Conservation (phyloP, 1,284 basidiomycete genomes). For the Lignosus rhinocerotis region DNA sequence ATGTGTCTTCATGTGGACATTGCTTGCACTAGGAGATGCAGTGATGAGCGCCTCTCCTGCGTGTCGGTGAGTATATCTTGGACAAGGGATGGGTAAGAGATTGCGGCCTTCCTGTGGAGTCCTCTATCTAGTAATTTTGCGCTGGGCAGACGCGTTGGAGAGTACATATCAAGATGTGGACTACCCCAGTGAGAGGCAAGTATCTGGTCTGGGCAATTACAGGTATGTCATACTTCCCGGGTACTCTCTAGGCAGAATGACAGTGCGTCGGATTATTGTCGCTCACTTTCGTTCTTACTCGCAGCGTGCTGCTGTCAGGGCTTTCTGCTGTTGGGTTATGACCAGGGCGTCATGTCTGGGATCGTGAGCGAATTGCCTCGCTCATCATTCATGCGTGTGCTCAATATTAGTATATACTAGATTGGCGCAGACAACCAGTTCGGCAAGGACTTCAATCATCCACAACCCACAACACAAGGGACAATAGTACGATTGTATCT, state of each 20-base stretch:
- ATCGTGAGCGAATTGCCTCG: constrained; percentile 30
- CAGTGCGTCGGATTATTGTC: not conserved
- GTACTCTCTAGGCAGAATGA: not conserved
- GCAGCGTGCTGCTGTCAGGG: constrained; percentile 41
- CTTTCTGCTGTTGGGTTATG: constrained; percentile 46
- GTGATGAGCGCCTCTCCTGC: constrained; percentile 11
- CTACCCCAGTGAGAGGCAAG: constrained; percentile 38
- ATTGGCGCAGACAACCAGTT: constrained; percentile 47
- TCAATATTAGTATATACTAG: constrained; percentile 25
- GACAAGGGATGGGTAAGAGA: not conserved
- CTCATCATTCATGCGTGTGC: not conserved
- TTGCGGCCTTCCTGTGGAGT: not conserved
- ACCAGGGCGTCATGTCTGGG: constrained; percentile 50
- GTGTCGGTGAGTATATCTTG: constrained; percentile 11
- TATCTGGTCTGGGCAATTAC: constrained; percentile 44
- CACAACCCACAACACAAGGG: constrained; percentile 41
- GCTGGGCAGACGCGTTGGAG: not conserved
- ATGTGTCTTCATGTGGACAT: constrained; percentile 16
- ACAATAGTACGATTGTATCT: constrained; percentile 36
- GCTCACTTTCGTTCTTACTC: not conserved
- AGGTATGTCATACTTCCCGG: constrained; percentile 28
- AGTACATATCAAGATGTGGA: constrained; percentile 34
- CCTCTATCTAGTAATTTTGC: not conserved
- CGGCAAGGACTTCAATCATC: constrained; percentile 41
- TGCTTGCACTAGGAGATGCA: constrained; percentile 6